A percentile compares a stretch with the other conserved stretches of the same genome.
These are phyloP conservation scores for Backusella psychrophila DNA, from an alignment of 192 early-diverging fungal genomes.

Conservation along the genomic window DNA sequence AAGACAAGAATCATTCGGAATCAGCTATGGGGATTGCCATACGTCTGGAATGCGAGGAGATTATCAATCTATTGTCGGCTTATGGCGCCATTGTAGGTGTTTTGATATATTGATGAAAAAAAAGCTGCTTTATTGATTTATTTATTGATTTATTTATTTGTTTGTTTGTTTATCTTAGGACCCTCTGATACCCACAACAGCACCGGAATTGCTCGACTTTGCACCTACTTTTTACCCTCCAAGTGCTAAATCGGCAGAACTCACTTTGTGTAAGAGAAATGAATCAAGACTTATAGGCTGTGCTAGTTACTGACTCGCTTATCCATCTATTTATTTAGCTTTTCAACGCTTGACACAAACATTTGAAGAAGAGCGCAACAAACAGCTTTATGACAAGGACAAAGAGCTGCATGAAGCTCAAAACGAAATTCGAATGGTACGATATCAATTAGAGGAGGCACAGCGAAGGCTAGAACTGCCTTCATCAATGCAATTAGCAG, in stretches of 20 bases:
- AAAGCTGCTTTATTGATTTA: too few species aligned
- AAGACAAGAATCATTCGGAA: constrained; percentile 68
- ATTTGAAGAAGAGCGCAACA: constrained; percentile 65
- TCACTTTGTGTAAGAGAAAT: background rate
- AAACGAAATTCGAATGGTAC: constrained; percentile 50
- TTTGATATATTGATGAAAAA: background rate
- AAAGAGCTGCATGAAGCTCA: constrained; percentile 54
- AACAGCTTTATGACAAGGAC: constrained; percentile 57
- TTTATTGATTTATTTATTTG: too few species aligned
- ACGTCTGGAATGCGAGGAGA: constrained; percentile 62
- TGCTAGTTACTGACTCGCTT: background rate
- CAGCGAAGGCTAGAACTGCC: constrained; percentile 50
- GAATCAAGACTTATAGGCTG: too few species aligned
- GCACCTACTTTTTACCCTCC: background rate
- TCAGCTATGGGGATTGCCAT: constrained; percentile 92
- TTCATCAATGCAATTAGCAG: constrained; percentile 44
- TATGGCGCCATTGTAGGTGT: constrained; percentile 62
- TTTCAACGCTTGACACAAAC: constrained; percentile 69
- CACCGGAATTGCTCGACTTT: background rate
- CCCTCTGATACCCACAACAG: background rate
- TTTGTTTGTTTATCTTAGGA: background rate
- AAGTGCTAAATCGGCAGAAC: background rate
- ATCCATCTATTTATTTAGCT: constrained; percentile 21
- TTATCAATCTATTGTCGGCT: constrained; percentile 68
- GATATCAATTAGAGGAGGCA: constrained; percentile 53